Evolutionary conservation across 108 stramenopile genomes (phyloP), one percentile per base, ranked within the genome.

Genomic region (Fragilaria crotonensis): DNA sequence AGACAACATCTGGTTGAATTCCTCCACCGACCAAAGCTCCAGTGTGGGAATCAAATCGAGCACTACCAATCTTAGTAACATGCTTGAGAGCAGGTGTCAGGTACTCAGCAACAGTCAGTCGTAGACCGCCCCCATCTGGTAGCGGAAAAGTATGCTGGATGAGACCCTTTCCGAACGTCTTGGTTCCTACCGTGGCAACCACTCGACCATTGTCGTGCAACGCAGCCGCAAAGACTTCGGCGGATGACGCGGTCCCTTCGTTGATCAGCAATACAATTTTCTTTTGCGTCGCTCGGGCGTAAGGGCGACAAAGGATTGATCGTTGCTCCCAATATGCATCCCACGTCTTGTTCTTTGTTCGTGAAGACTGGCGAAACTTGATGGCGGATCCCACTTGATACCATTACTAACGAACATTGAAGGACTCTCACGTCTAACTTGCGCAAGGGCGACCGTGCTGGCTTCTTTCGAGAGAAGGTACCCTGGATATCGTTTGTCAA

Each of bases 71-170:
- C 32, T 72, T 78, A 7, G 89, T 85, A 5, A 93, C 82, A 76
- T 93, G 91, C 20, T 71, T 60, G 22, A 89, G 60, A 18, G 76
- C 54, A 11, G 91, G 91, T 0, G 83, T 86, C 48, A 93, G 63
- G 57, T 84, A 89, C 56, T 93, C 91, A 11, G 87, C 87, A 25
- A 93, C 82, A 23, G 91, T 93, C 46, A 93, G 60, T 30, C 83
- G 68, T 33, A 93, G 64, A 1, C 81, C 91, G 22, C 87, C 91
- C 19, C 91, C 91, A 60, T 93, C 91, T 1, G 85, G 89, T 78
- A 86, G 77, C 3, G 89, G 89, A 63, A 90, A 90, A n/a, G 89
- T 90, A 53, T 90, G 89, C 51, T 85, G 89, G 52, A 90, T 90
- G 25, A 86, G 59, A 14, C 75, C 80, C 65, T 90, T 90, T 0